These are phyloP conservation scores for Rubroshorea leprosula DNA, from an alignment of 345 rosid species.

Conservation along the genomic window DNA sequence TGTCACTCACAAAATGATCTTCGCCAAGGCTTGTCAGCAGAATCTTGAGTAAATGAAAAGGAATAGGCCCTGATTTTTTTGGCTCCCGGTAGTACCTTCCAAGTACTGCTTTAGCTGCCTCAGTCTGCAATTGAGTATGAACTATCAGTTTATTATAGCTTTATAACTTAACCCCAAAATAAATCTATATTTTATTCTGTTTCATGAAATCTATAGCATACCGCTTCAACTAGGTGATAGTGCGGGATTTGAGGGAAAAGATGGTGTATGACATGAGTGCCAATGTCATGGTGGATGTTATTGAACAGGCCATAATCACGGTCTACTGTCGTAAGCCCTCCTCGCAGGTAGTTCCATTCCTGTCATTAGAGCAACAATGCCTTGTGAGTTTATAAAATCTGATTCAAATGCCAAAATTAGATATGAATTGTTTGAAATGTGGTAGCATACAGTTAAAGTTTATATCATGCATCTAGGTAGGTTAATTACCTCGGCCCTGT, in stretches of 20 bases:
- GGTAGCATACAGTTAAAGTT: no score
- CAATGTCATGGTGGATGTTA: slow-evolving; percentile 81
- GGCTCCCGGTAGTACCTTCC: slow-evolving; percentile 87
- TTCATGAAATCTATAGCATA: slow-evolving; percentile 20
- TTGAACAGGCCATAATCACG: slow-evolving; percentile 79
- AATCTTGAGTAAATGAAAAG: slow-evolving; percentile 52
- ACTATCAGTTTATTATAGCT: no score
- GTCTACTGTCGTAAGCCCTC: slow-evolving; percentile 85
- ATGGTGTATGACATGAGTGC: slow-evolving; percentile 91
- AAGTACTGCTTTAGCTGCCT: slow-evolving; percentile 64
- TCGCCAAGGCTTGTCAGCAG: slow-evolving; percentile 47
- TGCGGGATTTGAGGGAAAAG: slow-evolving; percentile 97
- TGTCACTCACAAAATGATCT: slow-evolving; percentile 75
- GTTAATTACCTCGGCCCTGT: slow-evolving; percentile 73
- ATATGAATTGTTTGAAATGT: no score
- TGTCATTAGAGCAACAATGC: slow-evolving; percentile 21
- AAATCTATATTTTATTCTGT: no score
- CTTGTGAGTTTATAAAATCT: not conserved
- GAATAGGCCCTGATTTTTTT: slow-evolving; percentile 59
- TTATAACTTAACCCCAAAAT: no score
- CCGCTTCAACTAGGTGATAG: slow-evolving; percentile 79
- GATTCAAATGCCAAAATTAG: no score
- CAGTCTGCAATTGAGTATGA: slow-evolving; percentile 49
- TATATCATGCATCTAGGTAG: no score
- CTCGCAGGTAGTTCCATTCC: slow-evolving; percentile 89